Conservation (phyloP, 2,329 filamentous ascomycete genomes). For the Aspergillus pseudonomiae region DNA sequence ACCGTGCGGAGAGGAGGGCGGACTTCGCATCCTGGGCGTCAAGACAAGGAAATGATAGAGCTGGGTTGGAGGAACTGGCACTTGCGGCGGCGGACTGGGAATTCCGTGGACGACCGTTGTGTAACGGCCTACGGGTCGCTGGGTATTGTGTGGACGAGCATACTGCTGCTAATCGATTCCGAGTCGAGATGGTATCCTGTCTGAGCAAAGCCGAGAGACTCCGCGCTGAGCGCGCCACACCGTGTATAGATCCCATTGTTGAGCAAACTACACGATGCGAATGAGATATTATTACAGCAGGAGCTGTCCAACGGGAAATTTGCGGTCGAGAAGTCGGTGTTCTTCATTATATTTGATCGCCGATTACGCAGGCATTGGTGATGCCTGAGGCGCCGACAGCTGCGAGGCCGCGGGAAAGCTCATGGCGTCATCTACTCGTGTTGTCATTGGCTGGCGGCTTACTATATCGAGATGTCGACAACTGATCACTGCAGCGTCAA, state of each 20-base stretch:
- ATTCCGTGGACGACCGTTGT: constrained; percentile 21
- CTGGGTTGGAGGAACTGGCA: constrained; percentile 68
- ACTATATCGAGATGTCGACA: not conserved
- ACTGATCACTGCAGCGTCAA: not conserved
- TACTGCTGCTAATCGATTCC: constrained; percentile 14
- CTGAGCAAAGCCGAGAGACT: constrained; percentile 14
- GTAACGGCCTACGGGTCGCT: constrained; percentile 20
- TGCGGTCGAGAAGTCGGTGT: not conserved
- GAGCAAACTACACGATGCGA: not conserved
- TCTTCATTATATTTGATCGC: not conserved
- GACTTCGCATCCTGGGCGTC: constrained; percentile 81
- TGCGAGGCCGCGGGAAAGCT: not conserved
- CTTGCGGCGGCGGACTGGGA: constrained; percentile 24
- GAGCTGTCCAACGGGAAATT: not conserved
- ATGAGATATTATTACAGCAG: not conserved
- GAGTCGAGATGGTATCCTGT: constrained; percentile 12
- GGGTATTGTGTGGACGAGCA: not conserved
- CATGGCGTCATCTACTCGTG: constrained; percentile 1
- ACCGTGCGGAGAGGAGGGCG: constrained; percentile 69
- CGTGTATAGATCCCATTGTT: constrained; percentile 23
- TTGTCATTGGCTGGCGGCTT: not conserved
- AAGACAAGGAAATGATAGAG: constrained; percentile 87
- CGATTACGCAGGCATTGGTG: not conserved
- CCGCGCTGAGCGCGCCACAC: constrained; percentile 20
- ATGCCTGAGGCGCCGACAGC: not conserved